Conservation (phyloP, 108 stramenopile species). For the Ochromonas danica region DNA sequence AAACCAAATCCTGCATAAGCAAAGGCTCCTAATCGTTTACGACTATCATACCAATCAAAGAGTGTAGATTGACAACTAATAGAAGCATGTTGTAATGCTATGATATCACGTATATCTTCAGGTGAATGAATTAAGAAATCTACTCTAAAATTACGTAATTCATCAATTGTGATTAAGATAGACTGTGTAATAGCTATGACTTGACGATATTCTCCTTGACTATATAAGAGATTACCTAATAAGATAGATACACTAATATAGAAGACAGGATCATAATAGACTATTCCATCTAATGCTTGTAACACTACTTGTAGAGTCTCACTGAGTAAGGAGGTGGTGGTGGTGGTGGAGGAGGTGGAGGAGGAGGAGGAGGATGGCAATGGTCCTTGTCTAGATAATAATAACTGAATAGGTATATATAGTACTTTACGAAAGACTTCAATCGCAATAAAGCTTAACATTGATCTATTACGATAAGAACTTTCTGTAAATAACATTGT, state of each 20-base stretch:
- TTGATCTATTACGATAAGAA: no score
- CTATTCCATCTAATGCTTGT: not conserved
- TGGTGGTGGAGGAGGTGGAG: no score
- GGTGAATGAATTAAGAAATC: constrained; percentile 4
- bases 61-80: not conserved
- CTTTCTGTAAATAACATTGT: no score
- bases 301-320: not conserved
- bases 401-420: no score
- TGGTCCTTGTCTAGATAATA: no score
- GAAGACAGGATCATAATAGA: not conserved
- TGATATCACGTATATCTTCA: constrained; percentile 34
- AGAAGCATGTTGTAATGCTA: constrained; percentile 21
- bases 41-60: constrained; percentile 11
- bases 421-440: no score
- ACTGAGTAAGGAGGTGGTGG: not conserved
- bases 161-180: not conserved
- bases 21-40: constrained; percentile 21
- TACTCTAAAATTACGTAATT: not conserved
- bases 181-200: not conserved
- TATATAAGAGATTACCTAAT: not conserved
- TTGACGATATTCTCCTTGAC: not conserved
- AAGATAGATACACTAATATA: not conserved
- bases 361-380: no score
- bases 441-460: no score
- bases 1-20: constrained; percentile 34